Base-by-base conservation (phyloP, 768 basidiomycete genomes). In the Mycena olivaceomarginata region DNA sequence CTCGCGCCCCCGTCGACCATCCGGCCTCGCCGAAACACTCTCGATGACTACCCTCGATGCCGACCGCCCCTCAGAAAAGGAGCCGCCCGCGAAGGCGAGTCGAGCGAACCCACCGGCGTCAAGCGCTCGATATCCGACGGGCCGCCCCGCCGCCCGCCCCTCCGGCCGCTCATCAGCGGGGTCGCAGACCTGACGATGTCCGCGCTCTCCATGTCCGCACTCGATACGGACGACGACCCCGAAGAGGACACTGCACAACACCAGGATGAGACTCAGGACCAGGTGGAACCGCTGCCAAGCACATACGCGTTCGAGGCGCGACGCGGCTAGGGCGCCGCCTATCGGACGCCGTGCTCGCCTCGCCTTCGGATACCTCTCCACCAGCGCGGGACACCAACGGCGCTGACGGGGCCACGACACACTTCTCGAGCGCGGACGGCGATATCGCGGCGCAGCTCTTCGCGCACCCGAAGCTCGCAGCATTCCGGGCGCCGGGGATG, bases 141-240 rank as follows among this genome's bases (percentile, higher is more conserved):
- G 20, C n/a, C n/a, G n/a, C 63, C 51, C 41, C 80, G 72, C 4
- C 80, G 80, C 7, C 81, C 81, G 43, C 74, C 63, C 22, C 69
- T 82, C 12, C 77, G 78, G 10, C 77, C 78, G 5, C 64, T 79
- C 46, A 41, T 80, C 77, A 79, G 75, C 84, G 60, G 75, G 81
- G 37, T 81, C 80, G 40, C 68, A 73, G 76, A 69, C 70, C 78
- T 73, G 67, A 79, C 67, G 41, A 79, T 76, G 74, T 79, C 78
- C n/a, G 82, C 84, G 1, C 84, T 90, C 40, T 90, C 90, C 40
- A 88, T 88, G 83, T 92, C 91, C 3, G 92, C 92, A 9, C 82
- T 93, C 56, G 92, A 89, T 15, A 85, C 85, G 8, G 89, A 92
- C 22, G 89, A 90, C 67, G 86, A 88, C 53, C 85, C 86, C 1